Evolutionary conservation across 164 flowering plant genomes (phyloP), one percentile per base, ranked within the genome.

Genomic region (Echeveria elegans): DNA sequence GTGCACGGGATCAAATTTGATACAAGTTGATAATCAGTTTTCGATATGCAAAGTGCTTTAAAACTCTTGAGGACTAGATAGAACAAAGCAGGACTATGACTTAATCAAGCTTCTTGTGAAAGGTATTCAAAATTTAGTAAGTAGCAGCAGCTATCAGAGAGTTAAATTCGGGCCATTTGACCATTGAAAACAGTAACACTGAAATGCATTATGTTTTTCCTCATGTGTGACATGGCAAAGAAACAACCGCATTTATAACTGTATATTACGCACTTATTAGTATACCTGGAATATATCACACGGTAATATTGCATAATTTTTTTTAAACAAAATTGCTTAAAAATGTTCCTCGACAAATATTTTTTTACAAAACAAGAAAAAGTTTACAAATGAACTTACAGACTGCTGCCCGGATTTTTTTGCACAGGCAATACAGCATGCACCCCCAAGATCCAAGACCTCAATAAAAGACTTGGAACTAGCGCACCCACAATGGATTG

Each of bases 401-500:
- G 68, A 24, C 48, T 70, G 77, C 52, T 58, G 69, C 36, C 56
- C 77, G 53, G 70, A 60, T 63, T 53, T 68, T 58, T 64, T 77
- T 41, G 72, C 70, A 72, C 91, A 86, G 61, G 60, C 66, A 65
- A 65, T 66, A 71, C 91, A 86, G 63, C 81, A 76, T 50, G 82
- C 74, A 52, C 91, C 91, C 7, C 91, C 91, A 70, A 60, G 78
- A 69, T 84, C 88, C 74, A 85, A 60, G 67, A 72, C 72, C 74
- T 86, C 82, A 26, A 77, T 50, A 70, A 80, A 64, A 60, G 52
- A 67, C 58, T 68, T 68, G 31, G 91, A 83, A 40, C 78, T 84
- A 65, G 82, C 76, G 70, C 91, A 86, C 66, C 91, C 91, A 76
- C 91, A 86, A 70, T 86, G 91, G 37, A 86, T 69, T 43, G 70